Conservation (phyloP, 2,329 filamentous ascomycete genomes). For the Cercospora nicotianae region DNA sequence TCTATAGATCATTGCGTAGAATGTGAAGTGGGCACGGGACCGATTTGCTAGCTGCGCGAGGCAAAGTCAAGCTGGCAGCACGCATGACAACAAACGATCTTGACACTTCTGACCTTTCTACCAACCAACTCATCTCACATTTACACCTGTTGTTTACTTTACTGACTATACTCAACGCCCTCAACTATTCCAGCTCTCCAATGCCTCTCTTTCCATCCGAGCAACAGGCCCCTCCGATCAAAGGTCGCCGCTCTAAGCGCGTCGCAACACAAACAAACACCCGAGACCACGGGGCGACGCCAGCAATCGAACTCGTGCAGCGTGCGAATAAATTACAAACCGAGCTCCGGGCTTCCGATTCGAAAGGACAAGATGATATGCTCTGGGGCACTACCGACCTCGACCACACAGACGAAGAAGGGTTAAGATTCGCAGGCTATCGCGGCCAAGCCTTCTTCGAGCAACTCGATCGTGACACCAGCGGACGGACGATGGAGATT, state of each 20-base stretch:
- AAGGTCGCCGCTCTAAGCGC: neutral
- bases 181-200: neutral
- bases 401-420: neutral
- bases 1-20: constrained; percentile 6
- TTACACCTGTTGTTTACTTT: neutral
- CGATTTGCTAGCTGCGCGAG: constrained; percentile 6
- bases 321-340: constrained; percentile 1
- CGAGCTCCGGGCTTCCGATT: constrained; percentile 3
- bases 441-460: neutral
- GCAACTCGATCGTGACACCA: neutral
- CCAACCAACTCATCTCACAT: neutral
- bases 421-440: constrained; percentile 9
- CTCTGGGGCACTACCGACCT: neutral
- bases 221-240: neutral
- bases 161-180: neutral
- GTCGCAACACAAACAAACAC: neutral
- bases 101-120: neutral
- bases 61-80: neutral
- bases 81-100: neutral
- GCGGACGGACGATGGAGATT: neutral
- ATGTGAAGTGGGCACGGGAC: neutral
- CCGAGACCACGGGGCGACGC: neutral
- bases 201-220: neutral
- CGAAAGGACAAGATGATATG: neutral
- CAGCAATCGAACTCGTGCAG: neutral